Evolutionary conservation across 768 basidiomycete species (phyloP), one percentile per base, ranked within the genome.

Genomic region (Cubamyces sp.): DNA sequence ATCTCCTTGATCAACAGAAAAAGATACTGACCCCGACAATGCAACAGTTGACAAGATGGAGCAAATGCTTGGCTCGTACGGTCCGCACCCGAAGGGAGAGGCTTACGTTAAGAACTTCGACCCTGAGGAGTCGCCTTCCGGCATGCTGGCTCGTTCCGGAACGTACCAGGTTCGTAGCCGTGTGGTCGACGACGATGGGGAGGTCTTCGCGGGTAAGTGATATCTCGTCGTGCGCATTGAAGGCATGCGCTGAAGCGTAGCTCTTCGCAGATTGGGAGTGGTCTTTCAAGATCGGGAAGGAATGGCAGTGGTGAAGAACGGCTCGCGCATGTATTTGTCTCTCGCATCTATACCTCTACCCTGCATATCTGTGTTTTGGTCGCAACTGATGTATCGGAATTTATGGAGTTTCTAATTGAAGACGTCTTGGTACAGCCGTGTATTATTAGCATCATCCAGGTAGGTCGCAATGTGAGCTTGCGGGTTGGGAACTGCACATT

Each of bases 11-110:
- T 60, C 57, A 42, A 26, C 46, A 40, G 18, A 23, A 43, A n/a
- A 16, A 53, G 42, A 40, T 48, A 19, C 48, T 37, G 54, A 54
- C 40, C 30, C 46, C 58, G 19, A 37, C 57, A 2, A 19, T 26
- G 12, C 70, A 26, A 26, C 26, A 95, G 95, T 96, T 69, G 96
- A 96, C 76, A 96, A 90, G 74, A 73, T 92, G 69, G 94, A 96
- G 71, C 84, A 90, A 68, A 98, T 98, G 96, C 83, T 98, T 21
- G 96, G 96, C 18, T 95, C 93, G 3, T 97, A 94, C 73, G 91
- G 92, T 2, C 92, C 94, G 18, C 77, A 81, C 58, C 79, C 87
- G n/a, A 67, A 78, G 2, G 85, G 82, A 37, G 80, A 87, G 25
- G 71, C 90, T 5, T 90, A 95, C 70, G 76, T 69, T 66, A 94